phyloP scores from a whole-genome alignment of 495 filamentous ascomycete genomes.

The Lepidopterella palustris region DNA sequence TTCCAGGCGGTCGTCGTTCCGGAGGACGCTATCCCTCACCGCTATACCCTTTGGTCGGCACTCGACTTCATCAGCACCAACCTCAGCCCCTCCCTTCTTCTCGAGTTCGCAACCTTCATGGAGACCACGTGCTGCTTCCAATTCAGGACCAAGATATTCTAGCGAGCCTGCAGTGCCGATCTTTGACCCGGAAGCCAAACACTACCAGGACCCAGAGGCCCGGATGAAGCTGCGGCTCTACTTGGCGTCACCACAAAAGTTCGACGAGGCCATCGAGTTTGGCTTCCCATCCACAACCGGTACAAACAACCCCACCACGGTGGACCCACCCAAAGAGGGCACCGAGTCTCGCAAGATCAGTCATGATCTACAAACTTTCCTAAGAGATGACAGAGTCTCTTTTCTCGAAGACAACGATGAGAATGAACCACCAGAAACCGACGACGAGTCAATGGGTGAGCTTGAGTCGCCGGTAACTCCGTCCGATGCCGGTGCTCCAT shows the following conservation, averaged over 20 bases:
- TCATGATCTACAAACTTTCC: constrained; percentile 29
- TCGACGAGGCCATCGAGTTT: constrained; percentile 91
- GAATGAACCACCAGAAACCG: constrained; percentile 8
- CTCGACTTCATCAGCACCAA: constrained; percentile 35
- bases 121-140: constrained; percentile 29
- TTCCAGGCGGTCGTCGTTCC: constrained; percentile 40
- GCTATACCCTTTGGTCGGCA: constrained; percentile 46
- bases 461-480: constrained; percentile 25
- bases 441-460: constrained; percentile 14
- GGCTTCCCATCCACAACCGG: constrained; percentile 65
- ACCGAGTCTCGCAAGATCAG: constrained; percentile 25
- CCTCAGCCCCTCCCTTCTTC: constrained; percentile 39
- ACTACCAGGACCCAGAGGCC: constrained; percentile 89
- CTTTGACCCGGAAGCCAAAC: constrained; percentile 64
- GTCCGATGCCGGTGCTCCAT: constrained; percentile 17
- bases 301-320: constrained; percentile 33
- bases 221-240: constrained; percentile 82
- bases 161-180: constrained; percentile 11
- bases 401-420: constrained; percentile 28
- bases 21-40: constrained; percentile 43
- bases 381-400: constrained; percentile 28
- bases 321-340: constrained; percentile 17
- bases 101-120: constrained; percentile 5
- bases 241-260: constrained; percentile 84
- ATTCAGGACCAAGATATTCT: constrained; percentile 37